These are phyloP conservation scores for Geotrichum histeridarum DNA, from an alignment of 1,139 yeast species.

Conservation along the genomic window DNA sequence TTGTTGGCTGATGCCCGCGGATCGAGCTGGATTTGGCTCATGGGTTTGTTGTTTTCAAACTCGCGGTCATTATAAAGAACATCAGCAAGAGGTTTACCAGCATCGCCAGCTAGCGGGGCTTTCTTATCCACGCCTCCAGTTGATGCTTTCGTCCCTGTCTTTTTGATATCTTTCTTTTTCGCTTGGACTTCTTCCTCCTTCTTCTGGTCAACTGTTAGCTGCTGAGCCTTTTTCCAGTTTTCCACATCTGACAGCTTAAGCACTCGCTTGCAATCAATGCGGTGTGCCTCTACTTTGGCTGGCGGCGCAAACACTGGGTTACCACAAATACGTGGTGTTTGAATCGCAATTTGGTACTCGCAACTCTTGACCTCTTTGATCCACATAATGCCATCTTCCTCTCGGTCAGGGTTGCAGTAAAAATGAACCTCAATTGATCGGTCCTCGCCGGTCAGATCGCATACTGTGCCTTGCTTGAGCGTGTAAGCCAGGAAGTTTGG, in stretches of 20 bases:
- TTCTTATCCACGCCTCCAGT: background rate
- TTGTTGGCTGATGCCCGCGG: background rate
- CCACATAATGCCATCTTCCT: constrained; percentile 38
- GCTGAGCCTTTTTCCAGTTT: background rate
- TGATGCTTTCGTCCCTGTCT: background rate
- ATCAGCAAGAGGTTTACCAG: background rate
- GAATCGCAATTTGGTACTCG: constrained; percentile 58
- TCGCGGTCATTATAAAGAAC: constrained; percentile 13
- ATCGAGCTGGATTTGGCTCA: constrained; percentile 2
- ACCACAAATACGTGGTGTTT: constrained; percentile 55
- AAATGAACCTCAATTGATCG: constrained; percentile 63
- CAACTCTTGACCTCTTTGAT: constrained; percentile 69
- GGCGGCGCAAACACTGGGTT: constrained; percentile 47
- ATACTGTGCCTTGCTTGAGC: constrained; percentile 56
- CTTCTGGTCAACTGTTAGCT: background rate
- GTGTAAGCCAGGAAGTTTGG: constrained; percentile 39
- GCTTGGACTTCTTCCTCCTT: background rate
- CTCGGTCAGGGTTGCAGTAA: constrained; percentile 51
- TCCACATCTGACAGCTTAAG: constrained; percentile 8
- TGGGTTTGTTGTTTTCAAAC: constrained; percentile 5
- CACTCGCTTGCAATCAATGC: constrained; percentile 44
- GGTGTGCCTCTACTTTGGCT: constrained; percentile 40
- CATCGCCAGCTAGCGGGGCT: background rate
- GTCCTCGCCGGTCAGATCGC: constrained; percentile 65
- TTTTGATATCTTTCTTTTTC: background rate